These are phyloP conservation scores for Mikania micrantha DNA, from an alignment of 129 eudicot species.

Conservation along the genomic window DNA sequence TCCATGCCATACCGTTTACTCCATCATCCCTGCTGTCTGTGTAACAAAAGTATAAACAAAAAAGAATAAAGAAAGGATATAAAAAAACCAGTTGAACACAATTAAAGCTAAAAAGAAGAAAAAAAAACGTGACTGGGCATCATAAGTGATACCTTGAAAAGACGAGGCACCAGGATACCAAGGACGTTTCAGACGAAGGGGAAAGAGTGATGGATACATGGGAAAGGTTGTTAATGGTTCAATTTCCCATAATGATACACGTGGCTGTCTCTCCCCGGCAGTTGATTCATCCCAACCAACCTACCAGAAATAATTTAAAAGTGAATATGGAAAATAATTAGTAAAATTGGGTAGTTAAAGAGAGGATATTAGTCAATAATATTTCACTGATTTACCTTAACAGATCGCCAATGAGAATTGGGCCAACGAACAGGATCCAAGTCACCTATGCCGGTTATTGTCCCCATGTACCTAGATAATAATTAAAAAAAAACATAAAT, in stretches of 20 bases:
- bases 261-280: constrained; percentile 98
- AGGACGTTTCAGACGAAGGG: constrained; percentile 89
- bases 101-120: neutral
- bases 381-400: constrained; percentile 47
- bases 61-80: neutral
- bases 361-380: neutral
- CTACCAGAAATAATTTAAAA: constrained; percentile 26
- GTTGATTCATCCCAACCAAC: constrained; percentile 99
- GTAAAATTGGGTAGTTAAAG: neutral
- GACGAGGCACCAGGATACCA: constrained; percentile 98
- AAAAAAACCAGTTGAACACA: neutral
- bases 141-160: constrained; percentile 61
- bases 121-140: too few relatives aligned
- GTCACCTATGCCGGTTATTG: constrained; percentile 90
- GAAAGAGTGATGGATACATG: constrained; percentile 94
- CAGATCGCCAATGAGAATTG: constrained; percentile 97
- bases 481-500: constrained; percentile 4
- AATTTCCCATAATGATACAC: constrained; percentile 96
- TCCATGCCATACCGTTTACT: constrained; percentile 72
- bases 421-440: constrained; percentile 95
- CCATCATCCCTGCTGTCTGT: constrained; percentile 71
- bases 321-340: neutral
- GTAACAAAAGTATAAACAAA: neutral
- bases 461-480: constrained; percentile 86
- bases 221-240: constrained; percentile 98